Evolutionary conservation across 257 asterid species (phyloP).

Genomic region (Nyctanthes arbortristis): DNA sequence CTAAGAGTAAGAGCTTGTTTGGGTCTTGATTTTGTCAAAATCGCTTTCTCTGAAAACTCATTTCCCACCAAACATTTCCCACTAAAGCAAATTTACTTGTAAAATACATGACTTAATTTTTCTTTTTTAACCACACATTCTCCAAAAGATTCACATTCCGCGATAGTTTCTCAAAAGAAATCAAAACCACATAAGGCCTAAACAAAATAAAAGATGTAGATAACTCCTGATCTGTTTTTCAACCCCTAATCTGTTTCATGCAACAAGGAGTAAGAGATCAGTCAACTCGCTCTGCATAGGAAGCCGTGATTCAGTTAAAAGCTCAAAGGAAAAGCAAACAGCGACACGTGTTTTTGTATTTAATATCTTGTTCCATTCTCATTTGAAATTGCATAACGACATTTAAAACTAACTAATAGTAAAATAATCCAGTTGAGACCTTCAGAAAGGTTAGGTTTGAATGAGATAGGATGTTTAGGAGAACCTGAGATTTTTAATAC

Average conservation of each 20-base stretch:
- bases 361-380: not conserved
- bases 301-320: not conserved
- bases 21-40: too few species aligned
- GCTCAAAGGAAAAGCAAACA: not conserved
- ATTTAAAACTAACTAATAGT: not conserved
- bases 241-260: not conserved
- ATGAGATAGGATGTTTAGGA: not conserved
- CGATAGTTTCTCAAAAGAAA: too few species aligned
- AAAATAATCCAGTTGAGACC: not conserved
- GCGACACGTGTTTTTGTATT: not conserved
- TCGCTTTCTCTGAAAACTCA: too few species aligned
- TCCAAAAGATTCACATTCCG: too few species aligned
- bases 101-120: too few species aligned
- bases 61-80: too few species aligned
- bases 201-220: not conserved
- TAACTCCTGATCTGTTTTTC: too few species aligned
- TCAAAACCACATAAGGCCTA: too few species aligned
- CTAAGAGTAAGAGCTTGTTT: too few species aligned
- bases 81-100: too few species aligned
- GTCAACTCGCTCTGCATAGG: not conserved
- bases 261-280: not conserved
- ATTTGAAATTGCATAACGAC: not conserved
- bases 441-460: not conserved
- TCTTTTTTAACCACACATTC: too few species aligned
- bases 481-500: not conserved